A percentile compares a stretch with the other conserved stretches of the same genome.
phyloP scores from a whole-genome alignment of 805 yeast genomes.

The Wickerhamomyces subpelliculosus region DNA sequence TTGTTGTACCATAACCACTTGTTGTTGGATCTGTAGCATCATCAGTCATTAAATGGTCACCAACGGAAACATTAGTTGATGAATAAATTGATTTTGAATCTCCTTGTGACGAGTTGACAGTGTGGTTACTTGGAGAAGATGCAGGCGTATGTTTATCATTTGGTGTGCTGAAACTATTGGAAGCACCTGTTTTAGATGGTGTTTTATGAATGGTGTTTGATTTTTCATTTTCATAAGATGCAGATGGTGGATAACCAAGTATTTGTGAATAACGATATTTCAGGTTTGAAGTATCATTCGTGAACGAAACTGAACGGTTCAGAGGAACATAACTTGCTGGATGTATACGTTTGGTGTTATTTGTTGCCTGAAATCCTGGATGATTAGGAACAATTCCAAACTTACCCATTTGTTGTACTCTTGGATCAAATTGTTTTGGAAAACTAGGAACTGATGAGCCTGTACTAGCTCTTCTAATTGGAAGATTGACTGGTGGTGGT shows the following conservation, averaged over 20 bases:
- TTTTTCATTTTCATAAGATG: neutral
- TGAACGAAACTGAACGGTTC: conserved; percentile 18
- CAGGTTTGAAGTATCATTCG: conserved; percentile 5
- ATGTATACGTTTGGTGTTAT: neutral
- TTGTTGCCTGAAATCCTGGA: neutral
- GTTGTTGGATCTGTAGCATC: conserved; percentile 13
- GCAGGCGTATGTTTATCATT: conserved; percentile 17
- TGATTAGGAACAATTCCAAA: conserved; percentile 3
- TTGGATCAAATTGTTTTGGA: neutral
- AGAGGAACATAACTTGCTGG: too few species aligned
- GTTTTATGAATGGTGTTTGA: neutral
- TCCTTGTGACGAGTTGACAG: conserved; percentile 16
- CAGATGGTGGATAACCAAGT: neutral
- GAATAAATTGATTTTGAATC: conserved; percentile 20
- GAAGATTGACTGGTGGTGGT: conserved; percentile 74
- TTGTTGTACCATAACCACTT: conserved; percentile 9
- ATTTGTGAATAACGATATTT: conserved; percentile 4
- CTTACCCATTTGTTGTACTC: conserved; percentile 12
- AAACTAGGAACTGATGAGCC: conserved; percentile 12
- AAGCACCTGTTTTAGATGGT: too few species aligned
- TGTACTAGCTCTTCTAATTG: conserved; percentile 32
- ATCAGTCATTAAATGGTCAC: conserved; percentile 12
- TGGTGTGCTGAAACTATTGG: neutral
- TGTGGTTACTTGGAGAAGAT: conserved; percentile 21
- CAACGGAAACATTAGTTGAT: conserved; percentile 18